Evolutionary conservation across 202 grass and related monocot species (phyloP), one percentile per base, ranked within the genome.

Genomic region (Zizania palustris): DNA sequence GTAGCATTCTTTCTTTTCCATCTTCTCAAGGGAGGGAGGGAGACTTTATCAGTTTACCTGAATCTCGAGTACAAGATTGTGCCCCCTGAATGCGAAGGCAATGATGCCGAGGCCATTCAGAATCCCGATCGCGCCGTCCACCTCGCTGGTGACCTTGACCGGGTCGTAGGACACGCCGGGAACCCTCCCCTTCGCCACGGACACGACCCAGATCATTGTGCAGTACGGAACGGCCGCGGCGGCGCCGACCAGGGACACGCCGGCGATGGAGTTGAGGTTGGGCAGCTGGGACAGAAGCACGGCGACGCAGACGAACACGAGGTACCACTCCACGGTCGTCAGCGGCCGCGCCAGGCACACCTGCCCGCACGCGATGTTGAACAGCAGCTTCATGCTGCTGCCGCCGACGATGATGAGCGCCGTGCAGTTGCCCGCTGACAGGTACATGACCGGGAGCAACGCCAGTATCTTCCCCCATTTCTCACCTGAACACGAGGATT

Each of bases 201-300:
- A 95, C 28, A 88, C 74, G 45, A 69, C 78, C 91, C 96, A 98
- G 69, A 98, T 92, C 87, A 98, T 51, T 50, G 91, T 95, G 87
- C 96, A 98, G 65, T 98, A 98, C 3, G 84, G 67, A 34, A 89
- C 83, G 6, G 91, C 91, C 0, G 96, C 91, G 18, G 78, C 58
- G 1, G 89, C 89, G 13, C 82, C 91, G 10, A 98, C 76, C 11
- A 98, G 83, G 1, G 96, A 98, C 13, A 95, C 48, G 48, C 91
- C 91, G 28, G 96, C 91, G 37, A 98, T 95, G 73, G 96, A 98
- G 82, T 98, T 98, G 78, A 98, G 96, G 83, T 95, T 98, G n/a
- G 96, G 96, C 33, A 98, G 90, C 74, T 98, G 96, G 0, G 96
- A 85, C 15, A 98, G 77, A 33, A 92, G 71, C 63, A 64, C 79